A percentile compares a stretch with the other conserved stretches of the same genome.
phyloP scores from a whole-genome alignment of 768 basidiomycete genomes.

The Tricholoma matsutake region DNA sequence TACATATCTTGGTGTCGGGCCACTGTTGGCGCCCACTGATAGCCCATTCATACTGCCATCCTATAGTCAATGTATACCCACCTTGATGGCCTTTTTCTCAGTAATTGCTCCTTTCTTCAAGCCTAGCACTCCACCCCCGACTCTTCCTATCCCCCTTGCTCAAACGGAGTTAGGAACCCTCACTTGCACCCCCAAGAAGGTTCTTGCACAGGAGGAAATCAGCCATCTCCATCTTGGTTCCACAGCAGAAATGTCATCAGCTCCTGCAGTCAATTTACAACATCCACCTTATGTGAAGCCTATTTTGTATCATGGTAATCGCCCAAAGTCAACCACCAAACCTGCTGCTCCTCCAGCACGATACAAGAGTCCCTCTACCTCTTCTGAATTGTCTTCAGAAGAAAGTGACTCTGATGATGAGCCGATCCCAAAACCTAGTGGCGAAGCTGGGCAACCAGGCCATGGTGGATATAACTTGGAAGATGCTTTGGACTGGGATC shows the following conservation, averaged over 20 bases:
- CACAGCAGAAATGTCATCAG: not conserved
- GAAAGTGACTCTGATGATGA: not conserved
- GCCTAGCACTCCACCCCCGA: too few relatives aligned
- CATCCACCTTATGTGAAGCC: not conserved
- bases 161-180: too few relatives aligned
- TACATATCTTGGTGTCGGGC: not conserved
- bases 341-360: not conserved
- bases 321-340: not conserved
- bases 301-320: not conserved
- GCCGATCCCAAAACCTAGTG: not conserved
- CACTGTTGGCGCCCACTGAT: not conserved
- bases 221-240: not conserved
- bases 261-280: not conserved
- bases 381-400: not conserved
- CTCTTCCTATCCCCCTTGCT: too few relatives aligned
- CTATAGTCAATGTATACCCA: too few relatives aligned
- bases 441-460: not conserved
- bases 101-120: too few relatives aligned
- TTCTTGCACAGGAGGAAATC: not conserved
- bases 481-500: not conserved
- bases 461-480: not conserved
- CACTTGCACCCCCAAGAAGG: not conserved
- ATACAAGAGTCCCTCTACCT: not conserved
- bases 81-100: too few relatives aligned
- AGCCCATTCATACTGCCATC: not conserved